Conservation (phyloP, 164 flowering plant genomes). For the Nymphaea colorata region DNA sequence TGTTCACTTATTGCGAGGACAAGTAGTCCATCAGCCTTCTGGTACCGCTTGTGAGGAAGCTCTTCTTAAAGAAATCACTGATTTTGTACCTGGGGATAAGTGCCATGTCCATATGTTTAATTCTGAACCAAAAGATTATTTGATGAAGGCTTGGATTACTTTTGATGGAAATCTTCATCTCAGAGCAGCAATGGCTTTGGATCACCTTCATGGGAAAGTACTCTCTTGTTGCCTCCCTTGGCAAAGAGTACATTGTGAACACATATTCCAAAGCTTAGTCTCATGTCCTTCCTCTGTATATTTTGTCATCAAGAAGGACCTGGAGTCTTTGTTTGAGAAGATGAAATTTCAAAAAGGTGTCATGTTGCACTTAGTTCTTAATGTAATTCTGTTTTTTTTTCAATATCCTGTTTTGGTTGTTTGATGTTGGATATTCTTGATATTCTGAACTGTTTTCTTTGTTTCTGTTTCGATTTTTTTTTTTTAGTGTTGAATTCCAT, state of each 20-base stretch:
- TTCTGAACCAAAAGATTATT: conserved; percentile 49
- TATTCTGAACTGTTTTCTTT: neutral
- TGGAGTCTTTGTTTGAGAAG: conserved; percentile 41
- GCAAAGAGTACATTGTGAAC: conserved; percentile 85
- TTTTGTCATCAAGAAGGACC: conserved; percentile 42
- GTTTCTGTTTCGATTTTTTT: neutral
- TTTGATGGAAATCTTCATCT: conserved; percentile 87
- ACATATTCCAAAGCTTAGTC: conserved; percentile 57
- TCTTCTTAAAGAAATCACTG: conserved; percentile 55
- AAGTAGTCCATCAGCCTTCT: conserved; percentile 39
- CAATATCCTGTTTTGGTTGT: no score
- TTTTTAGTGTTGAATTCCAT: neutral
- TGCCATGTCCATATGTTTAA: conserved; percentile 59
- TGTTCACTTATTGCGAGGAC: conserved; percentile 52
- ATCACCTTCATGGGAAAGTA: conserved; percentile 69
- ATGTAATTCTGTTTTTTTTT: neutral
- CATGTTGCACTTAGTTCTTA: neutral
- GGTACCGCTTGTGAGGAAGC: conserved; percentile 51
- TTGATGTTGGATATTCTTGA: neutral
- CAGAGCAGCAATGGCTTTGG: conserved; percentile 96
- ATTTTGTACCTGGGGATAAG: conserved; percentile 52
- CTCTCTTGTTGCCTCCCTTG: conserved; percentile 66
- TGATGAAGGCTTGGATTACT: conserved; percentile 48
- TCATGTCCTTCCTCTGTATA: conserved; percentile 61
- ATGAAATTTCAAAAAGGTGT: conserved; percentile 41